A percentile compares a stretch with the other conserved stretches of the same genome.
phyloP scores from a whole-genome alignment of 2,329 filamentous ascomycete species.

The Phialophora tarda region DNA sequence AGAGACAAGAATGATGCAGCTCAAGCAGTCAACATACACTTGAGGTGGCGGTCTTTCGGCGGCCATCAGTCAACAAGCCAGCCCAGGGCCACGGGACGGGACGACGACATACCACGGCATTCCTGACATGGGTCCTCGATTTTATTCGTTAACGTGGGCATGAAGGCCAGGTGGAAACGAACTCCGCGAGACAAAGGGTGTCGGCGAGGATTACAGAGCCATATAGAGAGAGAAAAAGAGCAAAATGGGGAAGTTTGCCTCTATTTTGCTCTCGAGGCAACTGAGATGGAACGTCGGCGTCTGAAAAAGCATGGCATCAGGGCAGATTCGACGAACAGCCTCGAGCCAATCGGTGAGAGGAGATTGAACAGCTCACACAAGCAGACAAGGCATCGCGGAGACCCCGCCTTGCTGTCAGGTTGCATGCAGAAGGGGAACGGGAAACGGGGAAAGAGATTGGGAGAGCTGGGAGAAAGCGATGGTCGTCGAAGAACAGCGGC shows the following conservation, averaged over 20 bases:
- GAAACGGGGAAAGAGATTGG: background rate
- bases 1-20: conserved; percentile 8
- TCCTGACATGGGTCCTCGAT: conserved; percentile 40
- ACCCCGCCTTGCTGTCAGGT: conserved; percentile 15
- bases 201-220: conserved; percentile 13
- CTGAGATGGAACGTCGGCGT: conserved; percentile 4
- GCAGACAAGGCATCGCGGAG: background rate
- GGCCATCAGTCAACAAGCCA: conserved; percentile 29
- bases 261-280: conserved; percentile 17
- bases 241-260: conserved; percentile 20
- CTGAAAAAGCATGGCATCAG: conserved; percentile 6
- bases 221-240: conserved; percentile 16
- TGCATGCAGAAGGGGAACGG: background rate
- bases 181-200: conserved; percentile 23
- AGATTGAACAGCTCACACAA: conserved; percentile 1
- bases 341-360: conserved; percentile 1
- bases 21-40: conserved; percentile 35
- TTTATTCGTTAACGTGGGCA: conserved; percentile 35
- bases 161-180: conserved; percentile 26
- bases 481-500: background rate
- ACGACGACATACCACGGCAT: conserved; percentile 39
- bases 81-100: conserved; percentile 2
- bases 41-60: conserved; percentile 38
- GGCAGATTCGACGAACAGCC: background rate
- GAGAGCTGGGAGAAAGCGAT: background rate